These are phyloP conservation scores for Cryptococcus jaspeensis DNA, from an alignment of 1,284 basidiomycete genomes.

Conservation along the genomic window DNA sequence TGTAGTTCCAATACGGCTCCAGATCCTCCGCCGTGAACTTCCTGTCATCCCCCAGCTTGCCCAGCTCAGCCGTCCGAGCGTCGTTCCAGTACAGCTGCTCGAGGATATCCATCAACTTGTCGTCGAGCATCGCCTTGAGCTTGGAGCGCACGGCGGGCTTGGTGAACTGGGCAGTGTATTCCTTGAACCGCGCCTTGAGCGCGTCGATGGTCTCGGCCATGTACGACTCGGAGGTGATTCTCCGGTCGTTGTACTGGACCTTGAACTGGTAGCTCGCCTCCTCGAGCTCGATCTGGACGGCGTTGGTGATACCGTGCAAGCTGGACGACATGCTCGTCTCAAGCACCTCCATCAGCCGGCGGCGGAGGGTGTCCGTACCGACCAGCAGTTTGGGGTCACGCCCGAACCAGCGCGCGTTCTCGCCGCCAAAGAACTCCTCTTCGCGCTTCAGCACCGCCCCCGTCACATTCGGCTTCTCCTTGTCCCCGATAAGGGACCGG, in stretches of 20 bases:
- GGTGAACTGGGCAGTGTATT: constrained; percentile 78
- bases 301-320: constrained; percentile 91
- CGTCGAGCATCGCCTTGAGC: constrained; percentile 86
- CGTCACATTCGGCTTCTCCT: constrained; percentile 50
- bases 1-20: constrained; percentile 93
- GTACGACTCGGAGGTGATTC: constrained; percentile 92
- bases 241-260: constrained; percentile 95
- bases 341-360: constrained; percentile 90
- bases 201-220: constrained; percentile 94
- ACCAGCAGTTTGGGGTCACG: constrained; percentile 63
- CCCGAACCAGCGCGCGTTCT: constrained; percentile 59
- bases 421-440: constrained; percentile 74
- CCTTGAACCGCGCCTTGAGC: constrained; percentile 87
- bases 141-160: constrained; percentile 84
- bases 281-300: constrained; percentile 93
- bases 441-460: constrained; percentile 68
- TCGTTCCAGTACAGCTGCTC: constrained; percentile 98
- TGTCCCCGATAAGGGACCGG: constrained; percentile 33
- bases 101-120: constrained; percentile 93
- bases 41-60: constrained; percentile 67
- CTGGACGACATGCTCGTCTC: constrained; percentile 97
- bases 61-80: constrained; percentile 74
- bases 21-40: constrained; percentile 67
- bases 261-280: constrained; percentile 99
- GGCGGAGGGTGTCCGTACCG: constrained; percentile 84